These are phyloP conservation scores for Monosporozyma solicola DNA, from an alignment of 805 yeast genomes.

Conservation along the genomic window DNA sequence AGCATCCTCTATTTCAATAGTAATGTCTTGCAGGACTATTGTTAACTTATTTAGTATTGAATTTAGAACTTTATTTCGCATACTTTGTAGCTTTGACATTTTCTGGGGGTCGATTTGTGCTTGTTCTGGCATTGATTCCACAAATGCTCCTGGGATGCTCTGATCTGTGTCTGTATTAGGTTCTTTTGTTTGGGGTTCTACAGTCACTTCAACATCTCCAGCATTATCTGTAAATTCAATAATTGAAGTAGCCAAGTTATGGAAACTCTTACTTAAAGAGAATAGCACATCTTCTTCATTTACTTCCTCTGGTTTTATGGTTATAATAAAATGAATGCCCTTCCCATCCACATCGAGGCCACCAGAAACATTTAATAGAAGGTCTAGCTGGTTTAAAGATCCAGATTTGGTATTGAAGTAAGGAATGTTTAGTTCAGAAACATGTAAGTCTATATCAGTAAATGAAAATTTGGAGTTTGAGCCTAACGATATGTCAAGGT, in stretches of 20 bases:
- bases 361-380: slow-evolving; percentile 57
- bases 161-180: too few relatives aligned
- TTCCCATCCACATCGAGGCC: slow-evolving; percentile 57
- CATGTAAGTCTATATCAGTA: slow-evolving; percentile 60
- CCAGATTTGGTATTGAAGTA: slow-evolving; percentile 59
- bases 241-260: slow-evolving; percentile 54
- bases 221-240: slow-evolving; percentile 28
- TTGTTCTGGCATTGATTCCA: neutral
- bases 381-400: slow-evolving; percentile 41
- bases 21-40: slow-evolving; percentile 40
- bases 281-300: slow-evolving; percentile 21
- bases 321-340: slow-evolving; percentile 39
- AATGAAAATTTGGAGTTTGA: slow-evolving; percentile 42
- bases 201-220: slow-evolving; percentile 4
- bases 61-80: slow-evolving; percentile 58
- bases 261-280: slow-evolving; percentile 62
- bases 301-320: neutral
- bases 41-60: slow-evolving; percentile 55
- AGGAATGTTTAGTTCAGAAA: slow-evolving; percentile 59
- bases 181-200: neutral
- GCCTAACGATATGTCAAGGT: slow-evolving; percentile 71
- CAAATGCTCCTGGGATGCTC: neutral
- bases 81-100: slow-evolving; percentile 33
- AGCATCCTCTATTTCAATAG: slow-evolving; percentile 43
- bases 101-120: neutral